Evolutionary conservation across 768 basidiomycete genomes (phyloP).

Genomic region (Tubosaeta brunneosetosa): DNA sequence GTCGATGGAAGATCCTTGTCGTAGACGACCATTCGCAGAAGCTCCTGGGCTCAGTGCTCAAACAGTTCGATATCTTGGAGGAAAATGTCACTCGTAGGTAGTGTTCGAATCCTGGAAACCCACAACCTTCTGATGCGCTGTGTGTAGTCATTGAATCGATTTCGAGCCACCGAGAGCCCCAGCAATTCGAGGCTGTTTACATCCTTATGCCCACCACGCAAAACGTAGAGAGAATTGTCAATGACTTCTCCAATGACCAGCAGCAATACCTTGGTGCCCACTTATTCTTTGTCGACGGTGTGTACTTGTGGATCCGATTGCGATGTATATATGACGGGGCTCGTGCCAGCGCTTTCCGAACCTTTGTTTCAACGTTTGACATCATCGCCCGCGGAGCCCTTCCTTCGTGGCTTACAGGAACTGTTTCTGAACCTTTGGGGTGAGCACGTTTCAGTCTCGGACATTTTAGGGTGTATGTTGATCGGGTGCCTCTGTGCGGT

Average conservation of each 20-base stretch:
- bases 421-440: conserved; percentile 93
- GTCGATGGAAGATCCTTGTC: conserved; percentile 95
- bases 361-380: conserved; percentile 70
- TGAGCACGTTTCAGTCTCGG: conserved; percentile 35
- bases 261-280: conserved; percentile 82
- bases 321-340: neutral
- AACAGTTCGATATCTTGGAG: conserved; percentile 90
- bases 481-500: conserved; percentile 4
- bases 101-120: neutral
- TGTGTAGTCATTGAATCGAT: conserved; percentile 86
- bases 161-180: conserved; percentile 73
- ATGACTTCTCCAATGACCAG: conserved; percentile 64
- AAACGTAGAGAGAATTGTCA: conserved; percentile 88
- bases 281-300: conserved; percentile 91
- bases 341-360: conserved; percentile 65
- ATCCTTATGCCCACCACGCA: conserved; percentile 91
- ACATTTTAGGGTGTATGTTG: conserved; percentile 4
- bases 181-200: conserved; percentile 90
- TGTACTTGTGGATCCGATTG: conserved; percentile 18
- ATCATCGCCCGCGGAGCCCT: conserved; percentile 69
- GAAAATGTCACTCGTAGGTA: conserved; percentile 93
- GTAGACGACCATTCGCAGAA: conserved; percentile 90
- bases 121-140: conserved; percentile 7
- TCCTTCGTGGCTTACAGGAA: conserved; percentile 75
- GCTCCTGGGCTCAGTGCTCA: conserved; percentile 78